Evolutionary conservation across 768 basidiomycete genomes (phyloP), one percentile per base, ranked within the genome.

Genomic region (Hebeloma cylindrosporum): DNA sequence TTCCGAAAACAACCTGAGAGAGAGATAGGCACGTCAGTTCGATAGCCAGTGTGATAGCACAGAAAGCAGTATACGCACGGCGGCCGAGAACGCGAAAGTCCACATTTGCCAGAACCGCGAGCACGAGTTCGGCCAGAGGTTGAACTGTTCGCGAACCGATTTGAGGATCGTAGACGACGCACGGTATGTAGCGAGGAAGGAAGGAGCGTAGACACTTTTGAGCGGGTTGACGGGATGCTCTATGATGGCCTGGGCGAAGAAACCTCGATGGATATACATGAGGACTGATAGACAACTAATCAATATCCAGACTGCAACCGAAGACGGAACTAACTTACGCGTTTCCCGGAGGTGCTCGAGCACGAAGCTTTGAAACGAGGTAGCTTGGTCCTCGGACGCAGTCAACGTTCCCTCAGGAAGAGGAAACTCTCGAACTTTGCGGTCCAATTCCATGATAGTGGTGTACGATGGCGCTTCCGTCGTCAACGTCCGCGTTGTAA

Each of bases 191-290:
- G 83, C 81, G 1, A 85, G 61, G 49, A 87, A 85, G 0, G 81
- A 83, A 0, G 76, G 77, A 0, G 81, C 77, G 39, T 84, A 86
- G 5, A 70, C 60, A 50, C 81, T 83, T 60, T 80, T 79, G 30
- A 86, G 68, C 0, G 85, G 84, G 59, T 86, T 83, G 20, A 64
- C 61, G 0, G 85, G 83, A 27, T 80, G 73, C 45, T 86, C 82
- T 18, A 82, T 78, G 51, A 86, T 77, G 3, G 84, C 84, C 55
- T 82, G 80, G 0, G 84, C 83, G 48, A 86, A 85, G 68, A 83
- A 87, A 45, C 73, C 73, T 18, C 83, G 73, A 53, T 83, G 82
- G 23, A 85, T 75, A 57, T 80, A 80, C 57, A 83, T 68, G 13
- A 83, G 66, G 16, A 80, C 82, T 59, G 16, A 9, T 8, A n/a